A percentile compares a stretch with the other conserved stretches of the same genome.
phyloP scores from a whole-genome alignment of 768 basidiomycete species.

The Tephrocybe sp. region DNA sequence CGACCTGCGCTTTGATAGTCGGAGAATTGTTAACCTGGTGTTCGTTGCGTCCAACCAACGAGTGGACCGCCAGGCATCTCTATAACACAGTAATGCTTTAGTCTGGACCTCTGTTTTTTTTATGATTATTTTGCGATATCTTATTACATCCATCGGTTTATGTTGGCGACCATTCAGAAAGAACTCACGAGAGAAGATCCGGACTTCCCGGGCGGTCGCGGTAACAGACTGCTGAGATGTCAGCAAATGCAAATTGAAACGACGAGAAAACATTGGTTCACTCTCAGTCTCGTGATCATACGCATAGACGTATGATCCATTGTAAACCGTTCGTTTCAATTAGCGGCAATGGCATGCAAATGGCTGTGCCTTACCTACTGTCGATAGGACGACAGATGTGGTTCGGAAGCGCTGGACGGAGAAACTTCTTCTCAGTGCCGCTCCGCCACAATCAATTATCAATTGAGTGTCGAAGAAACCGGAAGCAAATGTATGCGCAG shows the following conservation, averaged over 20 bases:
- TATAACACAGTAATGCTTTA: constrained; percentile 12
- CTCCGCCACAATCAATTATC: neutral
- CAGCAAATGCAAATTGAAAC: neutral
- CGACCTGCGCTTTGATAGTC: constrained; percentile 36
- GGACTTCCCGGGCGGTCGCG: neutral
- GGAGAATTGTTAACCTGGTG: constrained; percentile 44
- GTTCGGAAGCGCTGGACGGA: neutral
- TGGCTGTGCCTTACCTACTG: neutral
- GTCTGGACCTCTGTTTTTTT: neutral
- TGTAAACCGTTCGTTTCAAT: too few species aligned
- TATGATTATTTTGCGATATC: constrained; percentile 6
- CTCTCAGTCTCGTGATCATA: neutral
- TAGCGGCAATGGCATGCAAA: too few species aligned
- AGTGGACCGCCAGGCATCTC: constrained; percentile 24
- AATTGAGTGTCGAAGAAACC: neutral
- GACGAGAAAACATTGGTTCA: neutral
- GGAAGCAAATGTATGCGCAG: neutral
- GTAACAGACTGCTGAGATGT: neutral
- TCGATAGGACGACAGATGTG: neutral
- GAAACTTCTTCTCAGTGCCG: constrained; percentile 10
- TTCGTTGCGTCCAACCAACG: constrained; percentile 48
- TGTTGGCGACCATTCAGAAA: neutral
- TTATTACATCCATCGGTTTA: neutral
- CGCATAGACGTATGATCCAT: neutral
- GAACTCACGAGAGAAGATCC: neutral